phyloP scores from a whole-genome alignment of 2,329 filamentous ascomycete genomes.

The Hypoxylon sp. region DNA sequence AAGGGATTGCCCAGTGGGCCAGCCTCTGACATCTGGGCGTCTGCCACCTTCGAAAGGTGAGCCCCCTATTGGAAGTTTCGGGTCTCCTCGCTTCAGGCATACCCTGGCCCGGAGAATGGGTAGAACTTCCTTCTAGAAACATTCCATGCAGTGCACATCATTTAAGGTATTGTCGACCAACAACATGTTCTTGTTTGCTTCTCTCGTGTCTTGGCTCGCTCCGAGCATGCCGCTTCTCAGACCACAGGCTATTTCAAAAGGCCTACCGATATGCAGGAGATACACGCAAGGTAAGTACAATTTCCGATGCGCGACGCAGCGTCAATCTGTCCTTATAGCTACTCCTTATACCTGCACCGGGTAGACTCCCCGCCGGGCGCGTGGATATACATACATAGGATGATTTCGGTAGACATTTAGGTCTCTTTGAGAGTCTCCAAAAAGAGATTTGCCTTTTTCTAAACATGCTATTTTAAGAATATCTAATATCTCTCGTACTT shows the following conservation, averaged over 20 bases:
- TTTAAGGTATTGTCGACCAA: slow-evolving; percentile 32
- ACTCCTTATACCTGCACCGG: slow-evolving; percentile 33
- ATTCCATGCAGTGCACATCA: slow-evolving; percentile 51
- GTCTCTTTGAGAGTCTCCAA: slow-evolving; percentile 10
- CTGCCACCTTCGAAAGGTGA: slow-evolving; percentile 15
- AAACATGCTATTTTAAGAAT: slow-evolving; percentile 1
- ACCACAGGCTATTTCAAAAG: slow-evolving; percentile 36
- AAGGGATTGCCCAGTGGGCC: slow-evolving; percentile 19
- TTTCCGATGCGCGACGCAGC: slow-evolving; percentile 32
- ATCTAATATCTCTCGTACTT: slow-evolving; percentile 4
- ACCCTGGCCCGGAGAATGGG: slow-evolving; percentile 39
- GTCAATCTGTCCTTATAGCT: slow-evolving; percentile 24
- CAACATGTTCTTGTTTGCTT: slow-evolving; percentile 31
- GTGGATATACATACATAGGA: slow-evolving; percentile 18
- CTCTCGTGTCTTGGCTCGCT: slow-evolving; percentile 27
- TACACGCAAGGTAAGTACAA: slow-evolving; percentile 27
- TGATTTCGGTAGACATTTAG: slow-evolving; percentile 31
- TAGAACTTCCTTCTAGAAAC: slow-evolving; percentile 50
- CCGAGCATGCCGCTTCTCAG: slow-evolving; percentile 23
- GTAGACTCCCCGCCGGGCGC: slow-evolving; percentile 35
- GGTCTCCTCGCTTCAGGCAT: slow-evolving; percentile 33
- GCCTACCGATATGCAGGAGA: slow-evolving; percentile 38
- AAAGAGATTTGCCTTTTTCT: slow-evolving; percentile 1
- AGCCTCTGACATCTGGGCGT: slow-evolving; percentile 30
- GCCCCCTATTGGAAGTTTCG: slow-evolving; percentile 20